Conservation (phyloP, 2,329 filamentous ascomycete genomes). For the Sporothrix variecibatus region DNA sequence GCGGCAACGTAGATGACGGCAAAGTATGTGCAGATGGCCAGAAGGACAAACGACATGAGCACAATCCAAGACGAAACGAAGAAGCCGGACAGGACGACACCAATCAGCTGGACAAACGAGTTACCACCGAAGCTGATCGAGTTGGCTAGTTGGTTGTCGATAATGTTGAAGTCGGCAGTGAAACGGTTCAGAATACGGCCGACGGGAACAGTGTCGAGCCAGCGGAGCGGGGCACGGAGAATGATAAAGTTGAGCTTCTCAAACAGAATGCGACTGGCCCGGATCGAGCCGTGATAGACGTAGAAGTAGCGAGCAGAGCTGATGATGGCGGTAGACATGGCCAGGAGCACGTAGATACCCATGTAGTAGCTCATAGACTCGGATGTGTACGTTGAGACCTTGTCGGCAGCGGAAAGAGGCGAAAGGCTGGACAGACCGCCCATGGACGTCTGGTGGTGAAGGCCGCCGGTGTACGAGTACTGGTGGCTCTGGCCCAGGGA, state of each 20-base stretch:
- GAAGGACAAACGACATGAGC: conserved; percentile 59
- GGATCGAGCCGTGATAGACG: conserved; percentile 65
- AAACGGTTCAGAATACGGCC: conserved; percentile 78
- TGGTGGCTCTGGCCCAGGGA: conserved; percentile 9
- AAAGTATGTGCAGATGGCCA: conserved; percentile 59
- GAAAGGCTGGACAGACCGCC: conserved; percentile 35
- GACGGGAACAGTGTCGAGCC: conserved; percentile 77
- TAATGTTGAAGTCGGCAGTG: conserved; percentile 72
- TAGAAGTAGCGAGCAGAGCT: conserved; percentile 65
- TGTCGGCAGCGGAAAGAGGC: neutral
- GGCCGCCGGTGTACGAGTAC: conserved; percentile 47
- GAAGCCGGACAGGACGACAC: conserved; percentile 66
- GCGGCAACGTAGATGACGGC: conserved; percentile 66
- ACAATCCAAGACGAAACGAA: conserved; percentile 70
- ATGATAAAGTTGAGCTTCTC: conserved; percentile 66
- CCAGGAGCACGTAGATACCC: conserved; percentile 65
- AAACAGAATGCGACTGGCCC: conserved; percentile 69
- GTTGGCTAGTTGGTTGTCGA: conserved; percentile 67
- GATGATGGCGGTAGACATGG: conserved; percentile 57
- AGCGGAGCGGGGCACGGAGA: conserved; percentile 71
- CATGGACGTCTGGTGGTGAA: conserved; percentile 48
- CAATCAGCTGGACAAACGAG: conserved; percentile 62
- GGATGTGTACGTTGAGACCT: conserved; percentile 8
- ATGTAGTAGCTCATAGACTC: conserved; percentile 64
- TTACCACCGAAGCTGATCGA: conserved; percentile 63